These are phyloP conservation scores for Neurospora sp. DNA, from an alignment of 495 filamentous ascomycete species.

Conservation along the genomic window DNA sequence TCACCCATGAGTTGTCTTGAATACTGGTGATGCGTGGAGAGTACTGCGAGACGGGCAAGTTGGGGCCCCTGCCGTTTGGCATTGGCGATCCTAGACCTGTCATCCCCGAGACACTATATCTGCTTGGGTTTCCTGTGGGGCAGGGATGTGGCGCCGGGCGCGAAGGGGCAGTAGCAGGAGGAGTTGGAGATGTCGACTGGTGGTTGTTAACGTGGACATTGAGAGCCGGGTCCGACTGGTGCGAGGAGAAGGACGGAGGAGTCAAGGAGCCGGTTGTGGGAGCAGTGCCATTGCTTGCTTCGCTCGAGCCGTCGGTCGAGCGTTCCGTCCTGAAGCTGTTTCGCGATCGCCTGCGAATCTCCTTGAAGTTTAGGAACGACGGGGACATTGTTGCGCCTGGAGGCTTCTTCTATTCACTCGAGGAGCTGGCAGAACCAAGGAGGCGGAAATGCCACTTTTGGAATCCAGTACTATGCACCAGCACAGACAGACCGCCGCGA, in stretches of 20 bases:
- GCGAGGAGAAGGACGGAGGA: conserved; percentile 29
- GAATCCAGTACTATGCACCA: neutral
- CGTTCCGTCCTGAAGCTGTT: conserved; percentile 50
- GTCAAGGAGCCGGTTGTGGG: conserved; percentile 38
- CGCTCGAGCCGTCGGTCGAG: conserved; percentile 44
- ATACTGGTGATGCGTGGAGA: conserved; percentile 69
- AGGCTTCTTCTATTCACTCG: neutral
- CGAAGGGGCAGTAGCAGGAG: conserved; percentile 16
- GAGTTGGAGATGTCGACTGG: conserved; percentile 29
- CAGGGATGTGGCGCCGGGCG: conserved; percentile 35
- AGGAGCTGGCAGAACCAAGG: neutral
- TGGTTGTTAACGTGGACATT: conserved; percentile 33
- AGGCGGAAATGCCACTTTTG: neutral
- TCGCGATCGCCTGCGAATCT: conserved; percentile 63
- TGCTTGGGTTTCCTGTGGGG: conserved; percentile 22
- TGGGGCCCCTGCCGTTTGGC: conserved; percentile 40
- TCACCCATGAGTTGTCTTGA: conserved; percentile 73
- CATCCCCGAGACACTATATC: conserved; percentile 43
- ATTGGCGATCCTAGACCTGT: conserved; percentile 44
- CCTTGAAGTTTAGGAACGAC: conserved; percentile 60
- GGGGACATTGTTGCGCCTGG: conserved; percentile 29
- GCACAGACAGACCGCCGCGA: neutral
- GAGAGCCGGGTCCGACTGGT: conserved; percentile 39
- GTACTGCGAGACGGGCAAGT: conserved; percentile 57
- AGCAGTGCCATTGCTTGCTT: conserved; percentile 30